These are phyloP conservation scores for Krasilnikovozyma curviuscula DNA, from an alignment of 768 basidiomycete species.

Conservation along the genomic window DNA sequence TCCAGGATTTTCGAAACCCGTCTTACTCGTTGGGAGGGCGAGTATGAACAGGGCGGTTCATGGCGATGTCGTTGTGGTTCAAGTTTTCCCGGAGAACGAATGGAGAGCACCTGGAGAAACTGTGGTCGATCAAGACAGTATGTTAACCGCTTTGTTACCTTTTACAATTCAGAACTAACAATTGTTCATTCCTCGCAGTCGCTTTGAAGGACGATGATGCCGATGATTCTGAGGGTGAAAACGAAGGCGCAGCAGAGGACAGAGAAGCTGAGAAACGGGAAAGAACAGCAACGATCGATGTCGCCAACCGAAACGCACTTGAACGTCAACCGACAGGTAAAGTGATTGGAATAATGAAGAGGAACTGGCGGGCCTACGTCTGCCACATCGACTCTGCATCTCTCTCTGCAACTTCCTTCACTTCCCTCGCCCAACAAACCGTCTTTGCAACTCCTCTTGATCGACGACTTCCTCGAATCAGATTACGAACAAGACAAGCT, in stretches of 20 bases:
- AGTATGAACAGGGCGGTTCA: constrained; percentile 91
- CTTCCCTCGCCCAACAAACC: constrained; percentile 55
- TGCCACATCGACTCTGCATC: constrained; percentile 87
- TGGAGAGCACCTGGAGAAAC: constrained; percentile 88
- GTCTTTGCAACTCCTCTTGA: constrained; percentile 90
- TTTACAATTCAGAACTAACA: neutral
- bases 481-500: constrained; percentile 85
- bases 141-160: constrained; percentile 15
- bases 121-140: constrained; percentile 82
- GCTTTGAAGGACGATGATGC: constrained; percentile 73
- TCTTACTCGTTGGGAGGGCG: constrained; percentile 69
- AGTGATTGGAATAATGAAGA: constrained; percentile 76
- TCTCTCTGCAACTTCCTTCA: constrained; percentile 52
- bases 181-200: constrained; percentile 29
- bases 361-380: constrained; percentile 90
- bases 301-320: constrained; percentile 19
- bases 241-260: constrained; percentile 42
- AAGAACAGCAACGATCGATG: constrained; percentile 22
- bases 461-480: constrained; percentile 74
- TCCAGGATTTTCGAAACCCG: constrained; percentile 49
- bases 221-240: constrained; percentile 19
- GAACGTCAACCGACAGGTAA: constrained; percentile 80
- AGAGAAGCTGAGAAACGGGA: constrained; percentile 33
- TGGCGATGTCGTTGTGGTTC: constrained; percentile 78
- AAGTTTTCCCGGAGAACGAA: constrained; percentile 64